Percentiles rank a stretch among this genome's conserved stretches.
Evolutionary conservation across 1,284 basidiomycete genomes (phyloP).

Genomic region (Malassezia furfur): DNA sequence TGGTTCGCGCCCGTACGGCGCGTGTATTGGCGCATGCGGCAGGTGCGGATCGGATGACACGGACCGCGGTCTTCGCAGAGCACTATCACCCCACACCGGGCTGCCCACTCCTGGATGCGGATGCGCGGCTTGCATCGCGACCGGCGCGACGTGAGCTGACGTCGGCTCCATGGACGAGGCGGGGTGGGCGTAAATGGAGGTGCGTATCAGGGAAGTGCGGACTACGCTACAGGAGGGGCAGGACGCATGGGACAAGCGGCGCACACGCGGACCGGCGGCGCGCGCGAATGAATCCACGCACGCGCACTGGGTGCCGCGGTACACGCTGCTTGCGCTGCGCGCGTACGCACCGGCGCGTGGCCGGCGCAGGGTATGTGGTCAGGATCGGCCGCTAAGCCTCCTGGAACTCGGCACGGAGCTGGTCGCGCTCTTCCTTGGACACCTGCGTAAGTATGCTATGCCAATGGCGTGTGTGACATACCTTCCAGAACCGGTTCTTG

Average conservation of each 20-base stretch:
- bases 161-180: not conserved
- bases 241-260: too few species aligned
- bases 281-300: too few species aligned
- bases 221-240: not conserved
- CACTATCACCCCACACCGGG: too few species aligned
- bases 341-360: too few species aligned
- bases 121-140: not conserved
- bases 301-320: too few species aligned
- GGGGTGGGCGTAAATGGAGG: not conserved
- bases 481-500: conserved; percentile 19
- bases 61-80: too few species aligned
- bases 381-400: not conserved
- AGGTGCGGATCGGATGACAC: too few species aligned
- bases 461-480: not conserved
- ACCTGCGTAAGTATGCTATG: not conserved
- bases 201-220: not conserved
- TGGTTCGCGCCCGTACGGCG: too few species aligned
- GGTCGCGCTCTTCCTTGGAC: not conserved
- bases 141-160: not conserved
- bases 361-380: too few species aligned
- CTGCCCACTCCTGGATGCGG: not conserved
- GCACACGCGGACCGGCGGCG: too few species aligned
- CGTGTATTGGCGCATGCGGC: too few species aligned
- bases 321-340: not conserved
- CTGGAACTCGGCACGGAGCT: not conserved